phyloP scores from a whole-genome alignment of 345 rosid species.

The Abelmoschus esculentus region DNA sequence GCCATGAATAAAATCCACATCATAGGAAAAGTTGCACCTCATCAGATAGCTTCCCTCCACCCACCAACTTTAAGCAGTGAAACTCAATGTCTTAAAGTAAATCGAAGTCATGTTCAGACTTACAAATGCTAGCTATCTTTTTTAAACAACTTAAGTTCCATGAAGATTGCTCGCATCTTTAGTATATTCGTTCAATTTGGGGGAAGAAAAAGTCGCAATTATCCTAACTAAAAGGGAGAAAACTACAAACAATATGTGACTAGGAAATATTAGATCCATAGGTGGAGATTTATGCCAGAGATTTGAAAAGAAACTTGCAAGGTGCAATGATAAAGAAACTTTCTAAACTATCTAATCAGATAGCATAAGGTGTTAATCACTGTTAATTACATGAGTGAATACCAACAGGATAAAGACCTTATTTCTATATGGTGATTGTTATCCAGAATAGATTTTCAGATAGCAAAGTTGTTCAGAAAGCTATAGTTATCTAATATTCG shows the following conservation, averaged over 20 bases:
- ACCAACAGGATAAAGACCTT: neutral
- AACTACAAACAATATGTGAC: neutral
- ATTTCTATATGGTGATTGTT: neutral
- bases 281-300: conserved; percentile 4
- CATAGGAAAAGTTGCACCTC: neutral
- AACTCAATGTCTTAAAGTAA: neutral
- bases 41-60: neutral
- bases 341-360: neutral
- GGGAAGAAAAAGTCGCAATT: neutral
- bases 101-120: neutral
- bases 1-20: neutral
- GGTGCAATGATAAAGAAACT: neutral
- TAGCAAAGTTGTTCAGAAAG: neutral
- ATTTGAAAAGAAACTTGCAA: neutral
- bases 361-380: neutral
- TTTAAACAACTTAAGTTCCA: neutral
- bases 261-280: neutral
- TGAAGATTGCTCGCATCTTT: too few relatives aligned
- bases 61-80: neutral
- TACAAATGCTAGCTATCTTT: neutral
- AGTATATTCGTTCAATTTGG: neutral
- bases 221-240: neutral
- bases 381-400: neutral
- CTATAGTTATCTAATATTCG: neutral
- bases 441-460: neutral